Percentiles rank a stretch among this genome's conserved stretches.
These are phyloP conservation scores for Olyra latifolia DNA, from an alignment of 176 grass and related monocot genomes.

Conservation along the genomic window DNA sequence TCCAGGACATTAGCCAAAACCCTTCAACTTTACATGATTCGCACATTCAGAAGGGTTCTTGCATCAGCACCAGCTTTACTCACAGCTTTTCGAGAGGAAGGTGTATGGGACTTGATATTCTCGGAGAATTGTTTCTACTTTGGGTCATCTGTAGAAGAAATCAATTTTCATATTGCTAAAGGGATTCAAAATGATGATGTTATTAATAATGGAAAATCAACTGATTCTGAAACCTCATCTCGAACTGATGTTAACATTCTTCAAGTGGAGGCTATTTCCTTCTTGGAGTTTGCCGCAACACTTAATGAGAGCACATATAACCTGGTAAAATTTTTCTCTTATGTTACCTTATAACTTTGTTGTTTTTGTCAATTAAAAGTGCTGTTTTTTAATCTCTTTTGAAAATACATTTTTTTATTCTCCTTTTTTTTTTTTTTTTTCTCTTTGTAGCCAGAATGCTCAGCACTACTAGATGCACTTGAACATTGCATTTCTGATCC, in stretches of 20 bases:
- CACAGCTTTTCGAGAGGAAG: too few species aligned
- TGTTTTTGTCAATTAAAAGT: constrained; percentile 1
- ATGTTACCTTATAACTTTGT: constrained; percentile 16
- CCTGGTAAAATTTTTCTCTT: constrained; percentile 46
- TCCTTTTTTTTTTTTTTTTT: constrained; percentile 6
- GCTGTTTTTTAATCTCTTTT: constrained; percentile 11
- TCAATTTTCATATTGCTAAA: too few species aligned
- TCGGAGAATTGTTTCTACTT: too few species aligned
- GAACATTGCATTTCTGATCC: constrained; percentile 60
- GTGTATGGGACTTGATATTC: too few species aligned
- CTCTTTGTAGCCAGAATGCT: constrained; percentile 81
- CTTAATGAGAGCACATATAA: constrained; percentile 66
- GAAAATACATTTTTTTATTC: constrained; percentile 18
- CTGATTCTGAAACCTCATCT: too few species aligned
- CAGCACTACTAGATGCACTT: constrained; percentile 55
- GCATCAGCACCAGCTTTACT: too few species aligned
- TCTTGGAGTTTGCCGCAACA: constrained; percentile 80
- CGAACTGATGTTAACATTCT: constrained; percentile 61
- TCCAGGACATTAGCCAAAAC: too few species aligned
- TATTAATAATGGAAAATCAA: too few species aligned
- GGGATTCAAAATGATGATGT: too few species aligned
- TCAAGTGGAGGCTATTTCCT: constrained; percentile 82
- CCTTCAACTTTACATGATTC: too few species aligned
- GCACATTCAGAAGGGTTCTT: too few species aligned
- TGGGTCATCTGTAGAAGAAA: too few species aligned